These are phyloP conservation scores for Xylaria multiplex DNA, from an alignment of 2,329 filamentous ascomycete genomes.

Conservation along the genomic window DNA sequence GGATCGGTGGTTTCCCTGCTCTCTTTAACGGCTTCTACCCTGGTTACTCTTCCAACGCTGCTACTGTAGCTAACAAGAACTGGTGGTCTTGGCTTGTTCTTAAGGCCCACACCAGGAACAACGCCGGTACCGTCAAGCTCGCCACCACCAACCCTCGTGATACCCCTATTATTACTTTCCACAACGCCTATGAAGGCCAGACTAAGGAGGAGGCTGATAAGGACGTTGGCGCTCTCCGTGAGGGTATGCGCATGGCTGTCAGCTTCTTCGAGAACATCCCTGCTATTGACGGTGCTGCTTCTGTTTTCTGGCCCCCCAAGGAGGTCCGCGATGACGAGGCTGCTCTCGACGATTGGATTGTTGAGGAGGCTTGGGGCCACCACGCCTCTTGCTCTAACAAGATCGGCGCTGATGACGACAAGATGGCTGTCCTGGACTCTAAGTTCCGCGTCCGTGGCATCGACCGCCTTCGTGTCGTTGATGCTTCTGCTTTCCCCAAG, in stretches of 20 bases:
- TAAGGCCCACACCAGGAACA: conserved; percentile 68
- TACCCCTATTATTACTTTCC: conserved; percentile 69
- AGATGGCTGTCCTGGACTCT: conserved; percentile 61
- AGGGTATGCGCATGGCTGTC: conserved; percentile 64
- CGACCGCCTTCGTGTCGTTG: conserved; percentile 62
- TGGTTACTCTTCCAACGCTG: conserved; percentile 49
- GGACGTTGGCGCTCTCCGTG: conserved; percentile 64
- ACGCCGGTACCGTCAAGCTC: conserved; percentile 69
- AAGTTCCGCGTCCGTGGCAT: conserved; percentile 63
- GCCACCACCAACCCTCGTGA: conserved; percentile 71
- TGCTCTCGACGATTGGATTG: conserved; percentile 41
- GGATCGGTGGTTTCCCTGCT: conserved; percentile 53
- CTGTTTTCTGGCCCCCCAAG: conserved; percentile 41
- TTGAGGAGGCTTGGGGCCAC: conserved; percentile 46
- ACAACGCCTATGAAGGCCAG: conserved; percentile 64
- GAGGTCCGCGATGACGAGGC: conserved; percentile 39
- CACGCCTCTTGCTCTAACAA: conserved; percentile 46
- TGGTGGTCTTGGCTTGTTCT: conserved; percentile 59
- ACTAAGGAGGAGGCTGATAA: conserved; percentile 55
- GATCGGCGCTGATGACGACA: conserved; percentile 56
- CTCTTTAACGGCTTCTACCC: conserved; percentile 55
- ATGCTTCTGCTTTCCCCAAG: conserved; percentile 62
- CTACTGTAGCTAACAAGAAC: conserved; percentile 51
- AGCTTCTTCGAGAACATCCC: conserved; percentile 56
- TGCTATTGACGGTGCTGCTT: conserved; percentile 52